A percentile compares a stretch with the other conserved stretches of the same genome.
These are phyloP conservation scores for Syzygium oleosum DNA, from an alignment of 345 rosid species.

Conservation along the genomic window DNA sequence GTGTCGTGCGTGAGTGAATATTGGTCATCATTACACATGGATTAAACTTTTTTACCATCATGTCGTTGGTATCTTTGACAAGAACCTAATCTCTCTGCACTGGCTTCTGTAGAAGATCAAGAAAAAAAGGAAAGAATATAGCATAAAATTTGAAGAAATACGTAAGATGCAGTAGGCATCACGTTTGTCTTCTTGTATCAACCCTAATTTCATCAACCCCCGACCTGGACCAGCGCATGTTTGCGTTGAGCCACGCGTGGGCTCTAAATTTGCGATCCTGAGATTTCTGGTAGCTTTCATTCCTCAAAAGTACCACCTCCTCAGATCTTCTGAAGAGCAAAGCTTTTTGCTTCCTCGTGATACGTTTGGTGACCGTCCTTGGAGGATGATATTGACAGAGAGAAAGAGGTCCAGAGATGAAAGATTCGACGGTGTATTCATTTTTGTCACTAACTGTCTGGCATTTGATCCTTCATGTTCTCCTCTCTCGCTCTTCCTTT, in stretches of 20 bases:
- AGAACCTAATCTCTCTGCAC: background rate
- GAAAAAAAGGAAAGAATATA: background rate
- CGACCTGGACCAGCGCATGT: background rate
- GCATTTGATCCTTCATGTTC: background rate
- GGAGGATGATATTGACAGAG: background rate
- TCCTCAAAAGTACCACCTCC: background rate
- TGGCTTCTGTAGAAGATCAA: background rate
- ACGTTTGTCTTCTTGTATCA: background rate
- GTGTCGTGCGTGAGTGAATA: background rate
- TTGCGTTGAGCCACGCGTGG: background rate
- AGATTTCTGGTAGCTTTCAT: background rate
- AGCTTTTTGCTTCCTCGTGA: background rate
- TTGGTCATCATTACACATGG: background rate
- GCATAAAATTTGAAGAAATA: background rate
- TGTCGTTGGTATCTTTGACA: background rate
- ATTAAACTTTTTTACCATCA: background rate
- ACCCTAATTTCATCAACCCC: background rate
- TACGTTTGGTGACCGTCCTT: background rate
- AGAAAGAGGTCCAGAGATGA: background rate
- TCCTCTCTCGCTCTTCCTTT: background rate
- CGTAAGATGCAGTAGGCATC: background rate
- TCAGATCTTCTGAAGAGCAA: background rate
- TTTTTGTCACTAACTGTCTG: background rate
- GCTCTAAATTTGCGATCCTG: background rate
- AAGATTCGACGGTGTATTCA: background rate